Percentiles rank a stretch among this genome's conserved stretches.
Evolutionary conservation across 768 basidiomycete genomes (phyloP).

Genomic region (Serendipita vermifera): DNA sequence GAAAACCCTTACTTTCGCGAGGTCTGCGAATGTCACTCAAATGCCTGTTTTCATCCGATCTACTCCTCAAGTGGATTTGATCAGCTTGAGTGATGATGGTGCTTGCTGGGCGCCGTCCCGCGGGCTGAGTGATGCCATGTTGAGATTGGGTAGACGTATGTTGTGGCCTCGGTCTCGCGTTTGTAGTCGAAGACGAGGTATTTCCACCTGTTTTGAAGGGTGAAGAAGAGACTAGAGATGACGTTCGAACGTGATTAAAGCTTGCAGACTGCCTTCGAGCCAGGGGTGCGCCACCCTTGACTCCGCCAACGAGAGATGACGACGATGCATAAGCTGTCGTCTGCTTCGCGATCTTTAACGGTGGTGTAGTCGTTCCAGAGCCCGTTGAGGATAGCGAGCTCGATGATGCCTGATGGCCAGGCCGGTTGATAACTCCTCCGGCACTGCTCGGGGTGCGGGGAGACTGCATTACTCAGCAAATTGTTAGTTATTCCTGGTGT

Average conservation of each 20-base stretch:
- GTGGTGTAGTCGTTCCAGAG: neutral
- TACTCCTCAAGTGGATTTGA: neutral
- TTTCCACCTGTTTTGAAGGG: constrained; percentile 44
- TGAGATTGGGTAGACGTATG: neutral
- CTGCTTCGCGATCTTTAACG: neutral
- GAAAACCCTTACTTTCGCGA: constrained; percentile 60
- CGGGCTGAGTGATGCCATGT: neutral
- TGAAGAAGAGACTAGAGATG: constrained; percentile 73
- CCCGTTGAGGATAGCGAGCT: neutral
- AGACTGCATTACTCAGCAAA: constrained; percentile 5
- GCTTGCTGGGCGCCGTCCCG: constrained; percentile 7
- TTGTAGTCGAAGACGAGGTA: neutral
- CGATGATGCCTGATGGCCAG: neutral
- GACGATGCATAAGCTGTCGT: constrained; percentile 3
- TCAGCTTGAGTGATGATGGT: neutral
- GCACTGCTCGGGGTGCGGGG: neutral
- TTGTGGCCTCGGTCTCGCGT: constrained; percentile 31
- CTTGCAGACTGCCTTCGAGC: constrained; percentile 64
- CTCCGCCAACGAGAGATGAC: neutral
- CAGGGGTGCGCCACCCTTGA: constrained; percentile 20
- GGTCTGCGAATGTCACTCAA: constrained; percentile 40
- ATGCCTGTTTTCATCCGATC: constrained; percentile 27
- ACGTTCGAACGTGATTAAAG: constrained; percentile 63
- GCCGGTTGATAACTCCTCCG: neutral
- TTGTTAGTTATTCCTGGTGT: no score